phyloP scores from a whole-genome alignment of 306 rosid genomes.

The Cicer yamashitae region DNA sequence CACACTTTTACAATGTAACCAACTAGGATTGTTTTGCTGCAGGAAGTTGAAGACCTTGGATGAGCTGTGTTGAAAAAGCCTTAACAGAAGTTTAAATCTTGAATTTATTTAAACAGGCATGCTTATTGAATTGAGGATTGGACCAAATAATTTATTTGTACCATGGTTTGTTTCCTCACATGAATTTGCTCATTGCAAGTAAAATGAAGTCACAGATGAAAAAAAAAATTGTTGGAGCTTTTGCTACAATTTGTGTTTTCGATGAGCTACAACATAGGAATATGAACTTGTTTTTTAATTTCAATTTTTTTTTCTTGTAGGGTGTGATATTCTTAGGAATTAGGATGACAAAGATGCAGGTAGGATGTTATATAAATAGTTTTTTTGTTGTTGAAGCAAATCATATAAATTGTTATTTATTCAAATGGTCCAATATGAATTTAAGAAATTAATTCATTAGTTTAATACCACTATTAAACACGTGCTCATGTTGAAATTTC shows the following conservation, averaged over 20 bases:
- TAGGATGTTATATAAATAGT: constrained; percentile 6
- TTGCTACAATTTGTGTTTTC: constrained; percentile 8
- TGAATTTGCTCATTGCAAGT: constrained; percentile 7
- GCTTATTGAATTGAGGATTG: constrained; percentile 32
- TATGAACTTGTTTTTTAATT: constrained; percentile 30
- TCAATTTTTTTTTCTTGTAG: background rate
- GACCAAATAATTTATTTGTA: constrained; percentile 20
- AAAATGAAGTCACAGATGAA: constrained; percentile 16
- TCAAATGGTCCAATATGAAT: constrained; percentile 3
- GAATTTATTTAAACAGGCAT: constrained; percentile 39
- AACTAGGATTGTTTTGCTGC: constrained; percentile 46
- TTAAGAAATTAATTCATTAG: constrained; percentile 2
- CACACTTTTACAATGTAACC: constrained; percentile 7
- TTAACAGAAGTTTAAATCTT: constrained; percentile 55
- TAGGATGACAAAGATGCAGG: constrained; percentile 8
- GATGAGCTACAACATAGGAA: background rate
- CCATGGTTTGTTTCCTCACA: constrained; percentile 41
- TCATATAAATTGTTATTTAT: background rate
- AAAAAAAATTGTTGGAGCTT: constrained; percentile 3
- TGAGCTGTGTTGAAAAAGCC: constrained; percentile 51
- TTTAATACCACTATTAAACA: background rate
- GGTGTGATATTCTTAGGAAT: background rate
- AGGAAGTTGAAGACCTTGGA: constrained; percentile 55
- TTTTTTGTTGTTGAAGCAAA: too few relatives aligned
- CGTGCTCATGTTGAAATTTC: background rate